Evolutionary conservation across 352 stramenopile genomes (phyloP).

Genomic region (Globisporangium polare): DNA sequence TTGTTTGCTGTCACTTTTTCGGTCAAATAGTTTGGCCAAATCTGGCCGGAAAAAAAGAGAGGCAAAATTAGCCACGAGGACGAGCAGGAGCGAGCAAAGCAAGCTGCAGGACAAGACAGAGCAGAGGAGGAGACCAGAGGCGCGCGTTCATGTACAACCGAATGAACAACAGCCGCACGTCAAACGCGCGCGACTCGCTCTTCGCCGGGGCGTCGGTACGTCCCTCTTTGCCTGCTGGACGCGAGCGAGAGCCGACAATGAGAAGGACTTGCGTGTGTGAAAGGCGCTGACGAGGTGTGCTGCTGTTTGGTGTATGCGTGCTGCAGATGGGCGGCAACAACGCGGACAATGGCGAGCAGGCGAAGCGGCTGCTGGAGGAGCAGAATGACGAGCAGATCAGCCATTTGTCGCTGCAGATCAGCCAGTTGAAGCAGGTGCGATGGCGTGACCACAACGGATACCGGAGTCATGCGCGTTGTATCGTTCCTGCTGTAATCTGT

Average conservation of each 20-base stretch:
- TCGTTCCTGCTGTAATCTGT: too few species aligned
- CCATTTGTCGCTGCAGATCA: constrained; percentile 85
- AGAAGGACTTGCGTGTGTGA: neutral
- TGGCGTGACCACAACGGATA: too few species aligned
- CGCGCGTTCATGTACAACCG: constrained; percentile 73
- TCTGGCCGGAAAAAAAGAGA: too few species aligned
- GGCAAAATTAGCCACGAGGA: constrained; percentile 1
- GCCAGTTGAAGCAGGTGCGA: constrained; percentile 75
- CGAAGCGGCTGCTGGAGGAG: constrained; percentile 73
- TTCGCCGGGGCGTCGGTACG: constrained; percentile 58
- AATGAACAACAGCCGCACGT: constrained; percentile 53
- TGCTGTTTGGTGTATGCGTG: neutral
- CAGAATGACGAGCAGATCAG: constrained; percentile 89
- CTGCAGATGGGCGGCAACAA: constrained; percentile 28
- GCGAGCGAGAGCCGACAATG: neutral
- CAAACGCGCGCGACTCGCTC: constrained; percentile 52
- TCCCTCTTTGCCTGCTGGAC: neutral
- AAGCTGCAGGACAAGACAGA: neutral
- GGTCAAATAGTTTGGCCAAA: too few species aligned
- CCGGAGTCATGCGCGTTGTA: neutral
- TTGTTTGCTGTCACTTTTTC: neutral
- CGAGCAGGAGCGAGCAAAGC: constrained; percentile 1
- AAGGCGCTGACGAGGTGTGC: too few species aligned
- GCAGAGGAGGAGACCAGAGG: neutral
- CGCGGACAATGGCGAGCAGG: constrained; percentile 69